These are phyloP conservation scores for Cicer judaicum DNA, from an alignment of 306 rosid species.

Conservation along the genomic window DNA sequence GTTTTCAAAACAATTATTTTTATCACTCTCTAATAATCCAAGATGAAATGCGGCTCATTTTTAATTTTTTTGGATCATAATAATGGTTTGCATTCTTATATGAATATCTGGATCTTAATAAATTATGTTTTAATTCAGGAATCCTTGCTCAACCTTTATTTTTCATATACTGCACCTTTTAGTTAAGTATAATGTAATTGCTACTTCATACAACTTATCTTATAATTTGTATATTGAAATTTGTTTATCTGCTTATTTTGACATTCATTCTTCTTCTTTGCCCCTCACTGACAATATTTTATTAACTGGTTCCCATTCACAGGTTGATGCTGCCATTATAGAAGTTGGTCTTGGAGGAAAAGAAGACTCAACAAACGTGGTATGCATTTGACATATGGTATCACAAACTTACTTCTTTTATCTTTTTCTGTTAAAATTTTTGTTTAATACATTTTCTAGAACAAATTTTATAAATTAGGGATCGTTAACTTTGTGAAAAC, in stretches of 20 bases:
- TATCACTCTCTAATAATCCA: not conserved
- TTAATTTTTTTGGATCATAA: not conserved
- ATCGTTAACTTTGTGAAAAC: too few relatives aligned
- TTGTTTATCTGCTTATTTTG: conserved; percentile 23
- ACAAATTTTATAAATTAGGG: conserved; percentile 14
- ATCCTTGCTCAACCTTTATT: conserved; percentile 8
- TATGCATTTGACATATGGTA: conserved; percentile 48
- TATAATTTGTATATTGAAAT: conserved; percentile 17
- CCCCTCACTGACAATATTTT: conserved; percentile 21
- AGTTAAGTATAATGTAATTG: conserved; percentile 18
- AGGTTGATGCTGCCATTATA: conserved; percentile 77
- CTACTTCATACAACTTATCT: not conserved
- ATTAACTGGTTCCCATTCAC: conserved; percentile 37
- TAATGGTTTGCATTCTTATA: conserved; percentile 12
- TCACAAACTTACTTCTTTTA: conserved; percentile 24
- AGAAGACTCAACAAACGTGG: conserved; percentile 78
- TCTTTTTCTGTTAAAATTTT: conserved; percentile 7
- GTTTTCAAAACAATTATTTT: not conserved
- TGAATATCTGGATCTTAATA: conserved; percentile 16
- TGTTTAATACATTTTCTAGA: conserved; percentile 9
- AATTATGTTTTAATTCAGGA: conserved; percentile 33
- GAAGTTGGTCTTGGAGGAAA: conserved; percentile 85
- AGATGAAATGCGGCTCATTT: not conserved
- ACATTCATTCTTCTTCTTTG: conserved; percentile 12
- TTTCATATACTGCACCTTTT: conserved; percentile 26